Conservation (phyloP, 345 rosid genomes). For the Gossypium herbaceum region DNA sequence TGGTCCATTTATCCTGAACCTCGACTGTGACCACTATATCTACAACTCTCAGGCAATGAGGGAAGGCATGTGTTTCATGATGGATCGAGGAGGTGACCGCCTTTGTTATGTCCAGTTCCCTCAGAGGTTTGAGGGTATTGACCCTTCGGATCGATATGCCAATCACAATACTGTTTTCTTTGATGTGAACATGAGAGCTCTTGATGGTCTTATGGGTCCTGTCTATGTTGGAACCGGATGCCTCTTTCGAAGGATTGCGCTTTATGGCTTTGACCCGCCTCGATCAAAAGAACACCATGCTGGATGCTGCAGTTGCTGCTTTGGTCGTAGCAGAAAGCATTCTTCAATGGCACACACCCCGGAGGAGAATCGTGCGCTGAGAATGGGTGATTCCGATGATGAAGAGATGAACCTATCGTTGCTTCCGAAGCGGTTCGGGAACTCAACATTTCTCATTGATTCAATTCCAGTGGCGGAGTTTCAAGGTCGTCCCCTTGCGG, state of each 20-base stretch:
- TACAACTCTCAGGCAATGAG: constrained; percentile 91
- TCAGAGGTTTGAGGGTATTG: constrained; percentile 96
- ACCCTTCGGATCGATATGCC: constrained; percentile 96
- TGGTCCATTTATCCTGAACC: constrained; percentile 95
- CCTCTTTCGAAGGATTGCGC: constrained; percentile 85
- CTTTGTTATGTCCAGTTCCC: constrained; percentile 95
- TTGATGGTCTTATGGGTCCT: constrained; percentile 97
- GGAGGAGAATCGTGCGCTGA: constrained; percentile 72
- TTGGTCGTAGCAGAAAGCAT: constrained; percentile 52
- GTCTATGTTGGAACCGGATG: constrained; percentile 98
- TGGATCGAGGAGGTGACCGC: constrained; percentile 98
- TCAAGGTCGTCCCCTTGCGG: constrained; percentile 95
- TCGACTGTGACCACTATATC: constrained; percentile 96
- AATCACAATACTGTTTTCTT: constrained; percentile 98
- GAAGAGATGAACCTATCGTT: constrained; percentile 70
- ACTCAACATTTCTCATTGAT: constrained; percentile 74
- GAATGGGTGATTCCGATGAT: constrained; percentile 86
- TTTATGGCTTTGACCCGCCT: constrained; percentile 92
- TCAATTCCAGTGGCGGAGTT: constrained; percentile 93
- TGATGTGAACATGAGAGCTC: constrained; percentile 98
- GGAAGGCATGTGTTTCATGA: constrained; percentile 99
- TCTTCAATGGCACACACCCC: constrained; percentile 38
- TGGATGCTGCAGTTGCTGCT: constrained; percentile 72
- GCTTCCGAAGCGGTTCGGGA: constrained; percentile 81
- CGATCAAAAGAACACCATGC: constrained; percentile 60